These are phyloP conservation scores for Fusarium verrucosum DNA, from an alignment of 2,329 filamentous ascomycete species.

Conservation along the genomic window DNA sequence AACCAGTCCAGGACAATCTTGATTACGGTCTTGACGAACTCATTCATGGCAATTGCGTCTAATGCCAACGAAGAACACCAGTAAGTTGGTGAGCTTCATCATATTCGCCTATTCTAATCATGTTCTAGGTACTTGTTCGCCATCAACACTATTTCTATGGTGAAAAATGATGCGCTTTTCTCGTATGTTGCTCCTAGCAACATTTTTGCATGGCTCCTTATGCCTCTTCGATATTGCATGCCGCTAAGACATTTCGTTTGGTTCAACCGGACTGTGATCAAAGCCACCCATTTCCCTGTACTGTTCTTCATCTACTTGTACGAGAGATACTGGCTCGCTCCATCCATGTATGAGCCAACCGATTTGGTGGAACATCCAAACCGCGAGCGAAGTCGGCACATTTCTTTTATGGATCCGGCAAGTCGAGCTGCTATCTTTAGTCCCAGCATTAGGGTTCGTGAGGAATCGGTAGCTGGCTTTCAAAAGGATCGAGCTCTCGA, in stretches of 20 bases:
- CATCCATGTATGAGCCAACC: conserved; percentile 80
- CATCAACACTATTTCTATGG: conserved; percentile 97
- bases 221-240: conserved; percentile 82
- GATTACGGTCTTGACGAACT: conserved; percentile 95
- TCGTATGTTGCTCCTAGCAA: conserved; percentile 93
- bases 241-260: conserved; percentile 83
- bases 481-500: conserved; percentile 91
- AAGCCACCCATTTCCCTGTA: conserved; percentile 87
- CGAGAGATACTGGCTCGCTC: conserved; percentile 80
- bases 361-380: conserved; percentile 82
- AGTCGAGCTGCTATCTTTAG: conserved; percentile 74
- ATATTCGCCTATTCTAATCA: conserved; percentile 5
- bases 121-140: conserved; percentile 79
- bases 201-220: conserved; percentile 88
- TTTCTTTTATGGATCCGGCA: conserved; percentile 67
- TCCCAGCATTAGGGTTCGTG: conserved; percentile 75
- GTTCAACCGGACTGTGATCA: conserved; percentile 90
- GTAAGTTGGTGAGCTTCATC: conserved; percentile 49
- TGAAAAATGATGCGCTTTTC: conserved; percentile 96
- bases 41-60: conserved; percentile 92
- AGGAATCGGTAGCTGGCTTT: conserved; percentile 87
- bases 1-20: conserved; percentile 73
- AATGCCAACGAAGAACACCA: conserved; percentile 93
- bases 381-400: conserved; percentile 58
- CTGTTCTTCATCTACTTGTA: conserved; percentile 88